Evolutionary conservation across 352 stramenopile species (phyloP), one percentile per base, ranked within the genome.

Genomic region (Globisporangium rhizosaccharum): DNA sequence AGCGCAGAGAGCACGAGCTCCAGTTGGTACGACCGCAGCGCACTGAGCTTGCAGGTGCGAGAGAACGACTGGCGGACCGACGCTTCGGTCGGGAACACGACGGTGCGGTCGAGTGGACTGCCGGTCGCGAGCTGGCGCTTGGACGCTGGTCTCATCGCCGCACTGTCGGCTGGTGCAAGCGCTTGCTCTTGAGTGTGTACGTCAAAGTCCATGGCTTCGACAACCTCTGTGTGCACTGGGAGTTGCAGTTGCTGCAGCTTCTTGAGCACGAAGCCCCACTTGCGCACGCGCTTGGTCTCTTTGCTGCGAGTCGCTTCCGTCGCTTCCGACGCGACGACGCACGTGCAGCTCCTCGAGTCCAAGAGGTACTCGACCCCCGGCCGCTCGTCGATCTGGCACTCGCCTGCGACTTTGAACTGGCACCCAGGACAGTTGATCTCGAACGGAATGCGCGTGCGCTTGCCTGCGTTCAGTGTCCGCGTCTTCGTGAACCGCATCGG

Each of bases 1-100:
- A 91, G 60, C 9, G 81, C 77, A 30, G 76, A 88, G 2, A 93
- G 37, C 30, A 73, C 73, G 3, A 90, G 58, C 57, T 93, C 83
- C 37, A 86, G 63, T 61, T 93, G 83, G 42, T 93, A 93, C 12
- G 64, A 48, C 41, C 81, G 69, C 50, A 93, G 56, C 6, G 56
- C 57, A 0, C 77, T 88, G 57, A 90, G 73, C 17, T 82, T 78
- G 0, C 72, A 64, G 18, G 28, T 60, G 7, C 67, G 59, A 15
- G 18, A 63, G 25, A 82, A 80, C 8, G 30, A 71, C 48, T 12
- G 17, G 54, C 70, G 65, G 25, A 84, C 69, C 2, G 65, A 68
- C 25, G 42, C 50, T 51, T 68, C 64, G 2, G 73, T 81, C 4
- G 70, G 59, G 14, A 68, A 62, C 3, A 71, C 58, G 18, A 84